These are phyloP conservation scores for Suhomyces kunorum DNA, from an alignment of 1,139 yeast species.

Conservation along the genomic window DNA sequence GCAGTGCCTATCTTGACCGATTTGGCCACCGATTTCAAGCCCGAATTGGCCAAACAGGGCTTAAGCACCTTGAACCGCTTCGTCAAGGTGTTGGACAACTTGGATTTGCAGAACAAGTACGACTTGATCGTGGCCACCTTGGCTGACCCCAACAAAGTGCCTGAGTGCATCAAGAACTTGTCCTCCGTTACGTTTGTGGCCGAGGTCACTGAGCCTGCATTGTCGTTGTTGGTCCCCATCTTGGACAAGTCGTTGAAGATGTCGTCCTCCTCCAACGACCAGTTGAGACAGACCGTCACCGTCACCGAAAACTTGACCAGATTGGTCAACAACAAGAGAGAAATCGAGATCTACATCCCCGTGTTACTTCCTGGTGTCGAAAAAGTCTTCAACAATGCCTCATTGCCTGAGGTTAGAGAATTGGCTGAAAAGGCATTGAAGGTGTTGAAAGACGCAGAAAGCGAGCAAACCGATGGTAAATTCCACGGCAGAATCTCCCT, in stretches of 20 bases:
- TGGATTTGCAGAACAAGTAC: conserved; percentile 85
- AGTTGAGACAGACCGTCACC: conserved; percentile 92
- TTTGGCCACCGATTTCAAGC: conserved; percentile 92
- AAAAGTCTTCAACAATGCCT: conserved; percentile 85
- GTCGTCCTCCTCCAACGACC: conserved; percentile 91
- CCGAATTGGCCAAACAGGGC: conserved; percentile 90
- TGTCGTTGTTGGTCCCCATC: conserved; percentile 87
- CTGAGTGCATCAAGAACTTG: conserved; percentile 84
- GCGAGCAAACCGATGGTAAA: conserved; percentile 61
- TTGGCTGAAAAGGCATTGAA: conserved; percentile 81
- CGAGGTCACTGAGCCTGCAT: conserved; percentile 95
- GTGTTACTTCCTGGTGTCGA: conserved; percentile 84
- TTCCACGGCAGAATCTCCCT: conserved; percentile 73
- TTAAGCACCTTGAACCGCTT: conserved; percentile 65
- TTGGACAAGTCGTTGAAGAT: conserved; percentile 86
- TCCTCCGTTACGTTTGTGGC: conserved; percentile 97
- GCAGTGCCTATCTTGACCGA: conserved; percentile 86
- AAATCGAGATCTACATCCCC: conserved; percentile 87
- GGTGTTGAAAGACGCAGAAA: conserved; percentile 82
- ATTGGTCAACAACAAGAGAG: conserved; percentile 89
- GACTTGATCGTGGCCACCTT: conserved; percentile 85
- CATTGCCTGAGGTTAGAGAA: conserved; percentile 95
- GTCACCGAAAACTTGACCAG: conserved; percentile 95
- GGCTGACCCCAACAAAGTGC: conserved; percentile 85
- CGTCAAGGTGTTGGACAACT: conserved; percentile 83